phyloP scores from a whole-genome alignment of 495 filamentous ascomycete genomes.

The Aspergillus sclerotioniger region DNA sequence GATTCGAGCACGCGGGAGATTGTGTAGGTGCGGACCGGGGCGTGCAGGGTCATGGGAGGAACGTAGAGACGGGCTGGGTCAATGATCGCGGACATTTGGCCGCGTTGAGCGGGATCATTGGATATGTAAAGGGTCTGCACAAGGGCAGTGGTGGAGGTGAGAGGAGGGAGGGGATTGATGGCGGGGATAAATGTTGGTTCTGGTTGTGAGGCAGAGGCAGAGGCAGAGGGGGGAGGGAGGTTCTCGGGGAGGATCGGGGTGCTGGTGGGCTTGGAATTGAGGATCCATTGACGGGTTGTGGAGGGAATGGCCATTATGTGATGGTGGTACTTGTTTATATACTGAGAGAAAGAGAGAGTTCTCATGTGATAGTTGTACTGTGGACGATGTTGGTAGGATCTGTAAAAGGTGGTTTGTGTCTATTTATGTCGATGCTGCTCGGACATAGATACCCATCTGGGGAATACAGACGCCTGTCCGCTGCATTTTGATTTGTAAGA shows the following conservation, averaged over 20 bases:
- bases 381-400: neutral
- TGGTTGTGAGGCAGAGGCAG: constrained; percentile 18
- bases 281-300: constrained; percentile 36
- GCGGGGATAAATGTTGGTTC: constrained; percentile 47
- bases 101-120: constrained; percentile 68
- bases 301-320: constrained; percentile 11
- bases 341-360: neutral
- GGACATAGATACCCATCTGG: neutral
- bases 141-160: constrained; percentile 54
- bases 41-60: constrained; percentile 55
- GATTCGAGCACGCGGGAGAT: constrained; percentile 49
- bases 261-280: constrained; percentile 29
- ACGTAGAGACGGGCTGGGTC: constrained; percentile 52
- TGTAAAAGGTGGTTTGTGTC: too few species aligned
- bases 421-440: too few species aligned
- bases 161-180: constrained; percentile 40
- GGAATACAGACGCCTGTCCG: neutral
- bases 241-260: neutral
- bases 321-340: neutral
- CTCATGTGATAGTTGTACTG: neutral
- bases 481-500: neutral
- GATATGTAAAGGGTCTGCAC: constrained; percentile 61
- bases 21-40: constrained; percentile 54
- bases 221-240: constrained; percentile 15
- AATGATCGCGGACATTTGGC: constrained; percentile 55